phyloP scores from a whole-genome alignment of 345 rosid genomes.

The Populus davidiana region DNA sequence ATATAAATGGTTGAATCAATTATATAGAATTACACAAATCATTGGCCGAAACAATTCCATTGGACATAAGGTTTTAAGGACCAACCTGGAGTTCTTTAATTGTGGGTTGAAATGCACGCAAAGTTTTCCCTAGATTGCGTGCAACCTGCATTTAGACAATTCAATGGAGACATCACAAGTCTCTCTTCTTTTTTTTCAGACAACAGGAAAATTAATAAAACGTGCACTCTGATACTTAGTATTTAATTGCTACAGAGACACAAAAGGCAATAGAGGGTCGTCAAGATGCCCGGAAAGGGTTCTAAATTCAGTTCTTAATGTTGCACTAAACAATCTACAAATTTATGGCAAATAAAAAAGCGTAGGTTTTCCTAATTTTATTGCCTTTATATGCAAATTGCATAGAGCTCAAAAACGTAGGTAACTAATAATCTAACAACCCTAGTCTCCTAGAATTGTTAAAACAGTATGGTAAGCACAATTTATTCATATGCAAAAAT shows the following conservation, averaged over 20 bases:
- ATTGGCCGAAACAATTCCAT: not conserved
- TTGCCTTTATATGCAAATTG: not conserved
- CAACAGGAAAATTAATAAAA: not conserved
- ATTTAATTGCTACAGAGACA: slow-evolving; percentile 1
- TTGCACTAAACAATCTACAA: not conserved
- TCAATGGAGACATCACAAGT: not conserved
- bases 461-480: not conserved
- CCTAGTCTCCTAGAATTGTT: not conserved
- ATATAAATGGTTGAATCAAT: not conserved
- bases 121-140: slow-evolving; percentile 83
- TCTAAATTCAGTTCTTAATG: not conserved
- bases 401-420: not conserved
- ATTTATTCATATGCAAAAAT: too few relatives aligned
- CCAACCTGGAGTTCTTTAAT: slow-evolving; percentile 90
- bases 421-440: not conserved
- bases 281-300: not conserved
- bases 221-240: not conserved
- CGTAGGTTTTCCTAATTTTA: not conserved
- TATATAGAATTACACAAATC: not conserved
- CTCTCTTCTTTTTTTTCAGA: not conserved
- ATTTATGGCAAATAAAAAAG: too few relatives aligned
- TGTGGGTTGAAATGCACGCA: slow-evolving; percentile 90
- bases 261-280: not conserved
- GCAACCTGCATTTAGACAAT: slow-evolving; percentile 61
- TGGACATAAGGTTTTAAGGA: not conserved